Percentiles rank a stretch among this genome's conserved stretches.
These are phyloP conservation scores for Diaporthe longicolla DNA, from an alignment of 2,329 filamentous ascomycete genomes.

Conservation along the genomic window DNA sequence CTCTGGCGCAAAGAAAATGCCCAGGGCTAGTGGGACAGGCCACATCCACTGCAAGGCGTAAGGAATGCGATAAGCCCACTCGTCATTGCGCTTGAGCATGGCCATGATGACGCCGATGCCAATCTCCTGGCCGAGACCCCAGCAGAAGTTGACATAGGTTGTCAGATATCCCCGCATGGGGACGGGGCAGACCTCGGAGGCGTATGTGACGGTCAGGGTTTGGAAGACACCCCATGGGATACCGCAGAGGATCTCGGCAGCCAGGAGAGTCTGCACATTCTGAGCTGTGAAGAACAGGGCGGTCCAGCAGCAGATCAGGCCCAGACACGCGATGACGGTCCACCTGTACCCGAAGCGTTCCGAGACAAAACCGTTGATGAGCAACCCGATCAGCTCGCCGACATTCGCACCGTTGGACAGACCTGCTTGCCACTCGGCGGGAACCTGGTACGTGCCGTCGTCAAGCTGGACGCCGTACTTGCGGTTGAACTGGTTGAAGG, in stretches of 20 bases:
- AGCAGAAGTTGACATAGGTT: constrained; percentile 84
- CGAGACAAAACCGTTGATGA: constrained; percentile 75
- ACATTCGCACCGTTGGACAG: constrained; percentile 63
- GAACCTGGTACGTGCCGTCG: constrained; percentile 49
- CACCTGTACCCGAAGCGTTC: constrained; percentile 78
- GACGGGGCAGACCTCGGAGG: constrained; percentile 80
- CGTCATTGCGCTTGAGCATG: constrained; percentile 74
- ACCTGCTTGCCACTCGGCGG: constrained; percentile 55
- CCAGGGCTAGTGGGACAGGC: constrained; percentile 76
- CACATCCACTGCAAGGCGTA: constrained; percentile 85
- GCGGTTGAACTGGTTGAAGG: constrained; percentile 47
- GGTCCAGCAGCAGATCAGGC: constrained; percentile 69
- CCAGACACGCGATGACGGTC: constrained; percentile 72
- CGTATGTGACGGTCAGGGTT: constrained; percentile 73
- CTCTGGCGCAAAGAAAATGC: constrained; percentile 78
- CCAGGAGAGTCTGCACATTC: constrained; percentile 70
- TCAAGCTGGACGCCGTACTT: constrained; percentile 48
- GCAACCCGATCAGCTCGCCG: constrained; percentile 76
- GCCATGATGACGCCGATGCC: constrained; percentile 80
- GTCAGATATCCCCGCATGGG: constrained; percentile 79
- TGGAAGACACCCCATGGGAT: constrained; percentile 75
- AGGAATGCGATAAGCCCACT: constrained; percentile 77
- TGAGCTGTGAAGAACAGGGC: constrained; percentile 76
- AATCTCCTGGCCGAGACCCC: constrained; percentile 82
- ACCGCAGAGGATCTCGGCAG: constrained; percentile 74